Percentiles rank a stretch among this genome's conserved stretches.
These are phyloP conservation scores for Scutellaria minor DNA, from an alignment of 257 asterid genomes.

Conservation along the genomic window DNA sequence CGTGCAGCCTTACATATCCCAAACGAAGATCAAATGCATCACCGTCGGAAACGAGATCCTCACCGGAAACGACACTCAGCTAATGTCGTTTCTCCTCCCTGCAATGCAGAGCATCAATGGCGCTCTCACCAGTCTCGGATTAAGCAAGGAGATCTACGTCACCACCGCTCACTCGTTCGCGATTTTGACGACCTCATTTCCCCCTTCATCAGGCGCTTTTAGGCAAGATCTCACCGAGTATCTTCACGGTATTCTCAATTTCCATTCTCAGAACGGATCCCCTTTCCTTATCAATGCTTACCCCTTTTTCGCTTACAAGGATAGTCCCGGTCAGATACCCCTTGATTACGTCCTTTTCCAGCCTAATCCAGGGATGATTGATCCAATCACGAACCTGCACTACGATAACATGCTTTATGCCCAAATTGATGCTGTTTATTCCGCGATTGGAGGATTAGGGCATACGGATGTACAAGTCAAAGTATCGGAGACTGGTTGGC, in stretches of 20 bases:
- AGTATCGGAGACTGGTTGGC: constrained; percentile 98
- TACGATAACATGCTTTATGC: constrained; percentile 96
- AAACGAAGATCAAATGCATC: constrained; percentile 70
- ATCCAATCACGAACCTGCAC: constrained; percentile 61
- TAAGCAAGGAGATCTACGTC: constrained; percentile 52
- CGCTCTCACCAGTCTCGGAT: constrained; percentile 62
- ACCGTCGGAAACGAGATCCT: constrained; percentile 84
- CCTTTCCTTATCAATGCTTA: constrained; percentile 85
- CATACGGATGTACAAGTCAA: constrained; percentile 54
- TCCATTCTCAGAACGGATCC: constrained; percentile 60
- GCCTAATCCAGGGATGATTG: constrained; percentile 68
- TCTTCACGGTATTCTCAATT: constrained; percentile 54
- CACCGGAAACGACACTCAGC: constrained; percentile 53
- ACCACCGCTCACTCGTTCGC: constrained; percentile 76
- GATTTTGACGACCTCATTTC: constrained; percentile 61
- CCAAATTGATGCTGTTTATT: constrained; percentile 79
- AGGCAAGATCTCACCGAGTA: constrained; percentile 52
- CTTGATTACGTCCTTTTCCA: constrained; percentile 73
- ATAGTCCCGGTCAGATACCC: constrained; percentile 50
- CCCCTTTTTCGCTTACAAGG: constrained; percentile 95
- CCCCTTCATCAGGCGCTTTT: constrained; percentile 79
- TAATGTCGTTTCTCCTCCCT: constrained; percentile 62
- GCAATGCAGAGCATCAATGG: constrained; percentile 63
- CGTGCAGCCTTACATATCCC: constrained; percentile 71
- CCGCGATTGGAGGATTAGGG: constrained; percentile 70